Base-by-base conservation (phyloP, 176 grass and related monocot genomes). In the Triticum monococcum region DNA sequence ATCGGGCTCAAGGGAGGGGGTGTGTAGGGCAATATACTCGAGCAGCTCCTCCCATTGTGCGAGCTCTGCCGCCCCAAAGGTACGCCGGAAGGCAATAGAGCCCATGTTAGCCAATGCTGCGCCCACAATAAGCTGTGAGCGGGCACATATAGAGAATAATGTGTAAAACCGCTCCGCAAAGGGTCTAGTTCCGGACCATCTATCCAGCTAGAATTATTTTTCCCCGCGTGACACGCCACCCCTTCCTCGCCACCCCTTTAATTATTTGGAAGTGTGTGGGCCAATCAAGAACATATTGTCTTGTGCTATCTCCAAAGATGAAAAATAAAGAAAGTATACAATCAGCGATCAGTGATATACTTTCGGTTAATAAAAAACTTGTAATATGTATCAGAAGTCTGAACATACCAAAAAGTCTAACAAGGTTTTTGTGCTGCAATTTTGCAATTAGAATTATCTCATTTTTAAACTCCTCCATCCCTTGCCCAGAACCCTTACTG, bases 381-480 rank as follows among this genome's bases (percentile, higher is more conserved):
- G 25, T 31, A 65, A 30, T 31, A 1, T 65, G 26, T 65, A 68
- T 18, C 64, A 38, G n/a, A 52, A 63, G 45, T 74, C 12, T 9
- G 28, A 12, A 23, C 59, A 5, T 87, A 89, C 87, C 66, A 43
- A 79, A 89, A 36, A 73, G 71, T 73, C 71, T 45, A 73, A 73
- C 71, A 5, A 89, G 40, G 16, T 89, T 89, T 2, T 8, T 84
- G 26, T 89, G 87, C 56, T 84, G 87, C 32, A 89, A 11, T 73
- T 73, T 84, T 7, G 43, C 54, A 56, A 89, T 24, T 16, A 89
- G 16, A 52, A 84, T 31, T n/a, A 84, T 75, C 78, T 89, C 87
- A 11, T 89, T 89, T 84, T 68, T 84, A 56, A 89, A 89, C 52
- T 89, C 87, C n/a, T 81, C 75, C 33, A 80, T 41, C 4, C 91